Evolutionary conservation across 192 early-diverging fungal species (phyloP).

Genomic region (Dissophora globulifera): DNA sequence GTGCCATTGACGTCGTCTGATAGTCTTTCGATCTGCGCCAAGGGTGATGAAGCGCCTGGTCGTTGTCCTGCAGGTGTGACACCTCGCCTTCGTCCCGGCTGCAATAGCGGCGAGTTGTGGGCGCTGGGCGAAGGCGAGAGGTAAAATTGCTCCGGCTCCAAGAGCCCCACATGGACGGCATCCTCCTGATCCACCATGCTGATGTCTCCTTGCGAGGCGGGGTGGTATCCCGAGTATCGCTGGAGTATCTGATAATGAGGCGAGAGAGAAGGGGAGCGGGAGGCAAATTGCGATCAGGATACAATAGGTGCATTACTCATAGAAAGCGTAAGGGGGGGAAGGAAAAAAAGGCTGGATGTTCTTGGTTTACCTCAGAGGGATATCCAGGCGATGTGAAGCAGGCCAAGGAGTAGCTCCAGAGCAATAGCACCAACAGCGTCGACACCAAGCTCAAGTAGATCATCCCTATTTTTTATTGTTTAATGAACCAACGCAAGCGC

Average conservation of each 20-base stretch:
- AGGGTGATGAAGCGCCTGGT: too few relatives aligned
- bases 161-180: constrained; percentile 20
- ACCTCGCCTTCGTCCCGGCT: too few relatives aligned
- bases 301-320: background rate
- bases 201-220: constrained; percentile 18
- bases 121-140: constrained; percentile 25
- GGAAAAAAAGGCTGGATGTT: background rate
- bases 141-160: constrained; percentile 41
- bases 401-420: constrained; percentile 54
- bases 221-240: constrained; percentile 22
- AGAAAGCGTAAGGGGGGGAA: too few relatives aligned
- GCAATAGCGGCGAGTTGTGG: too few relatives aligned
- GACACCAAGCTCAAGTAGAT: constrained; percentile 10
- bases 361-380: constrained; percentile 32
- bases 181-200: constrained; percentile 25
- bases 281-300: background rate
- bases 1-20: background rate
- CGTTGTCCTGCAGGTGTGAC: too few relatives aligned
- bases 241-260: background rate
- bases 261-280: background rate
- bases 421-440: constrained; percentile 18
- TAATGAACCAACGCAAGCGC: background rate
- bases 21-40: too few relatives aligned
- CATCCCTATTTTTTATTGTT: constrained; percentile 4
- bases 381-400: constrained; percentile 44